These are phyloP conservation scores for Penicillium verrucosum DNA, from an alignment of 2,329 filamentous ascomycete genomes.

Conservation along the genomic window DNA sequence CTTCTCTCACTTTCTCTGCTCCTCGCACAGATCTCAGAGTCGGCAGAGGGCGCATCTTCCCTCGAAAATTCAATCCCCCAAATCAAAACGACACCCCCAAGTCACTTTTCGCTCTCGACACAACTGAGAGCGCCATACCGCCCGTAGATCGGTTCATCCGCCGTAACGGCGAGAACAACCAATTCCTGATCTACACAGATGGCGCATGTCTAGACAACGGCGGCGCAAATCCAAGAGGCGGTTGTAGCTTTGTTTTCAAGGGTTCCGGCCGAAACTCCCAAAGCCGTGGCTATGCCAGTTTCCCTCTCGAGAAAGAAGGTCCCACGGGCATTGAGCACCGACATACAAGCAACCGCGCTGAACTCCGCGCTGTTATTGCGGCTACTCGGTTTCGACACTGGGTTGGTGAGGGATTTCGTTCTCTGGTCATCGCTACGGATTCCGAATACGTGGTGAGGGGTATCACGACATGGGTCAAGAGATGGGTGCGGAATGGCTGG, in stretches of 20 bases:
- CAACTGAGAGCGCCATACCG: too few species aligned
- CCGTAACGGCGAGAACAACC: not conserved
- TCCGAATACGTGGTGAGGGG: conserved; percentile 52
- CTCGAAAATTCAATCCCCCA: too few species aligned
- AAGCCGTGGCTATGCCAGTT: not conserved
- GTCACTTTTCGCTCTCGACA: too few species aligned
- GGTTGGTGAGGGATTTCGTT: conserved; percentile 42
- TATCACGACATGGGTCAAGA: conserved; percentile 45
- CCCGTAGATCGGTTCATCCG: not conserved
- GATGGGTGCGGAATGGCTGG: conserved; percentile 38
- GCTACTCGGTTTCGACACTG: conserved; percentile 48
- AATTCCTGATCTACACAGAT: not conserved
- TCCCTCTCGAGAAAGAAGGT: not conserved
- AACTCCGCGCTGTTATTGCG: conserved; percentile 54
- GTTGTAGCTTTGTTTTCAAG: not conserved
- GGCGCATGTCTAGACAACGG: not conserved
- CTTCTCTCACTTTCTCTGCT: too few species aligned
- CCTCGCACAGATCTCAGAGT: too few species aligned
- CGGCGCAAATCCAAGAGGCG: not conserved
- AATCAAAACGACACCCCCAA: too few species aligned
- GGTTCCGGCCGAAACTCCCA: too few species aligned
- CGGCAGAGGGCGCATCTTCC: too few species aligned
- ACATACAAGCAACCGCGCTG: conserved; percentile 54
- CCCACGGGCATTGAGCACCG: not conserved
- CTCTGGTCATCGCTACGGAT: conserved; percentile 54